Evolutionary conservation across 768 basidiomycete genomes (phyloP).

Genomic region (Clavulina sp.): DNA sequence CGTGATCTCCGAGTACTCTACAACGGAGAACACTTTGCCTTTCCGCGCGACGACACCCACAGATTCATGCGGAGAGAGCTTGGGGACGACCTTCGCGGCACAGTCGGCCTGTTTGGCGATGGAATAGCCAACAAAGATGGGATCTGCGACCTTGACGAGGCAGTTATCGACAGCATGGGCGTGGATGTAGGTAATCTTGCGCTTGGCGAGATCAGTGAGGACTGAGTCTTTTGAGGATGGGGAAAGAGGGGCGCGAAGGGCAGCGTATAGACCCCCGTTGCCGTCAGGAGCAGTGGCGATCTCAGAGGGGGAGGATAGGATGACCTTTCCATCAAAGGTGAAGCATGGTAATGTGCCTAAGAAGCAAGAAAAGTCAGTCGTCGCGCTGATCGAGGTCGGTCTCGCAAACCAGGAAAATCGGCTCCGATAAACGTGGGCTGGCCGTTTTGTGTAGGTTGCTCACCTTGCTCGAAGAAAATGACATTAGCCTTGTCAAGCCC

Average conservation of each 20-base stretch:
- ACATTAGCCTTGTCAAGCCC: constrained; percentile 67
- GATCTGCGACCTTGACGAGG: constrained; percentile 91
- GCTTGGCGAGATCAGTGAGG: constrained; percentile 60
- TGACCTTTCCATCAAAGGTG: constrained; percentile 81
- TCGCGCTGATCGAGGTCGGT: neutral
- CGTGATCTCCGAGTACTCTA: constrained; percentile 95
- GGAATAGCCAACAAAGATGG: constrained; percentile 90
- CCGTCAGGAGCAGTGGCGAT: constrained; percentile 96
- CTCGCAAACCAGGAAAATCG: neutral
- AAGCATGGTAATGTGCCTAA: constrained; percentile 90
- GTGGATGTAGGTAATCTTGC: constrained; percentile 76
- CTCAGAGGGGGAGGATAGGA: constrained; percentile 60
- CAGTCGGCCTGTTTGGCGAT: constrained; percentile 78
- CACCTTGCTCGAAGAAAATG: constrained; percentile 93
- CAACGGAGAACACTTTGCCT: constrained; percentile 73
- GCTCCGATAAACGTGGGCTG: neutral
- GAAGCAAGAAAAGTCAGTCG: constrained; percentile 1
- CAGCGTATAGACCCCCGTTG: constrained; percentile 94
- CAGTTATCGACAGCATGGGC: constrained; percentile 98
- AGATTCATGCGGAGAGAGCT: constrained; percentile 67
- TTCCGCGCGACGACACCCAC: constrained; percentile 87
- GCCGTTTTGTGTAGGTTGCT: neutral
- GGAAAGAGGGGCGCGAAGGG: constrained; percentile 62
- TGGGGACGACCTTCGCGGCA: constrained; percentile 93
- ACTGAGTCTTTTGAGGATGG: constrained; percentile 49